These are phyloP conservation scores for Phytophthora lateralis DNA, from an alignment of 352 stramenopile species.

Conservation along the genomic window DNA sequence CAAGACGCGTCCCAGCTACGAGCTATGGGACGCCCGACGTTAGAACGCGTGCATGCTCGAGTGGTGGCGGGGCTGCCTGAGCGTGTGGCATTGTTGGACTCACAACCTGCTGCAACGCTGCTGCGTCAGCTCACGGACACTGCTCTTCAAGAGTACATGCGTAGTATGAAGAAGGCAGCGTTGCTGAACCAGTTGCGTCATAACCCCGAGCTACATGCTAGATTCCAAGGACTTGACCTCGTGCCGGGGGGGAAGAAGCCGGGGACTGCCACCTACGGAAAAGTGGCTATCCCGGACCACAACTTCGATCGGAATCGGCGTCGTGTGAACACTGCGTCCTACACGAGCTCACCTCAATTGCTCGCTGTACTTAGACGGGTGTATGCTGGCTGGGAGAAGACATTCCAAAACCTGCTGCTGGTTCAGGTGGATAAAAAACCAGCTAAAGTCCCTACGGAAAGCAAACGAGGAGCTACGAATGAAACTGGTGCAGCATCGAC, in stretches of 20 bases:
- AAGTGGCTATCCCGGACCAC: slow-evolving; percentile 79
- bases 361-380: slow-evolving; percentile 86
- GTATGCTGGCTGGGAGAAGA: slow-evolving; percentile 91
- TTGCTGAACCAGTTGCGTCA: slow-evolving; percentile 68
- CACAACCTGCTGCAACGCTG: slow-evolving; percentile 57
- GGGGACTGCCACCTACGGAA: slow-evolving; percentile 59
- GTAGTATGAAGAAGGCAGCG: slow-evolving; percentile 93
- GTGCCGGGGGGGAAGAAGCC: slow-evolving; percentile 27
- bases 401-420: slow-evolving; percentile 76
- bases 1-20: slow-evolving; percentile 76
- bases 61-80: slow-evolving; percentile 83
- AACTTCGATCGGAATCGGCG: slow-evolving; percentile 67
- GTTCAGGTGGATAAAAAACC: slow-evolving; percentile 58
- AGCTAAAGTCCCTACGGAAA: slow-evolving; percentile 1
- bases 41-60: slow-evolving; percentile 86
- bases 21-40: slow-evolving; percentile 75
- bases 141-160: slow-evolving; percentile 90
- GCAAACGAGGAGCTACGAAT: slow-evolving; percentile 8
- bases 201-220: slow-evolving; percentile 58
- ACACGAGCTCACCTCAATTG: slow-evolving; percentile 64
- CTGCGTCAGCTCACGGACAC: slow-evolving; percentile 88
- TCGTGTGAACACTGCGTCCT: slow-evolving; percentile 50
- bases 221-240: slow-evolving; percentile 78
- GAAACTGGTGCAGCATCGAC: not conserved
- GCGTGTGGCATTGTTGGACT: slow-evolving; percentile 63